Conservation (phyloP, 805 yeast species). For the Starmerella apicola region DNA sequence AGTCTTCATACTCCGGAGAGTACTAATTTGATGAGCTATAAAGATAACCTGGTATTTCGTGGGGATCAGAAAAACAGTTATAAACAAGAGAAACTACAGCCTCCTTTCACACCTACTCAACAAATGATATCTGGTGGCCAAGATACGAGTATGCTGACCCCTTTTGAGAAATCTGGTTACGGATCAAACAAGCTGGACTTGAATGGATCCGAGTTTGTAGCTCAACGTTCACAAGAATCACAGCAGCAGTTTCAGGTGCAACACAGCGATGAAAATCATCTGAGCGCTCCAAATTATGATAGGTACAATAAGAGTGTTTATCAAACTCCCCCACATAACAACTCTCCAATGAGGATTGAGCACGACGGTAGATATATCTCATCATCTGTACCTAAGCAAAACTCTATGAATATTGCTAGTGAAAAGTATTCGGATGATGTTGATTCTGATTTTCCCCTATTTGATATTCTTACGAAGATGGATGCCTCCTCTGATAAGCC, state of each 20-base stretch:
- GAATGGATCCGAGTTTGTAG: background rate
- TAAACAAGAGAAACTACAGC: too few relatives aligned
- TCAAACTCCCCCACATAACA: background rate
- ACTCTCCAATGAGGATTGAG: background rate
- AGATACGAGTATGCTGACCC: background rate
- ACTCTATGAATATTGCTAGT: background rate
- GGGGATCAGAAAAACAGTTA: too few relatives aligned
- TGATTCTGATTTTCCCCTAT: slow-evolving; percentile 14
- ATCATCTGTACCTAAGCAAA: background rate
- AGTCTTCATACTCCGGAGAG: background rate
- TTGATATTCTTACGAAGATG: slow-evolving; percentile 10
- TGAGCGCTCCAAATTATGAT: background rate
- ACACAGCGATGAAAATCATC: too few relatives aligned
- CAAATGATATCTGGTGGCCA: too few relatives aligned
- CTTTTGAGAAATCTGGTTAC: background rate
- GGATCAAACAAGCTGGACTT: background rate
- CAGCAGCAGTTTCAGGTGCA: too few relatives aligned
- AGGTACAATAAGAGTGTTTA: background rate
- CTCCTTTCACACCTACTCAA: too few relatives aligned
- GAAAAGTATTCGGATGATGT: background rate
- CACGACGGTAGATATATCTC: too few relatives aligned
- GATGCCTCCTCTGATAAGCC: slow-evolving; percentile 1
- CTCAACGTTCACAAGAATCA: too few relatives aligned
- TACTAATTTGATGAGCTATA: background rate
- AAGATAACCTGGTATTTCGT: too few relatives aligned